Conservation (phyloP, 1,284 basidiomycete species). For the Pisolithus thermaeus region DNA sequence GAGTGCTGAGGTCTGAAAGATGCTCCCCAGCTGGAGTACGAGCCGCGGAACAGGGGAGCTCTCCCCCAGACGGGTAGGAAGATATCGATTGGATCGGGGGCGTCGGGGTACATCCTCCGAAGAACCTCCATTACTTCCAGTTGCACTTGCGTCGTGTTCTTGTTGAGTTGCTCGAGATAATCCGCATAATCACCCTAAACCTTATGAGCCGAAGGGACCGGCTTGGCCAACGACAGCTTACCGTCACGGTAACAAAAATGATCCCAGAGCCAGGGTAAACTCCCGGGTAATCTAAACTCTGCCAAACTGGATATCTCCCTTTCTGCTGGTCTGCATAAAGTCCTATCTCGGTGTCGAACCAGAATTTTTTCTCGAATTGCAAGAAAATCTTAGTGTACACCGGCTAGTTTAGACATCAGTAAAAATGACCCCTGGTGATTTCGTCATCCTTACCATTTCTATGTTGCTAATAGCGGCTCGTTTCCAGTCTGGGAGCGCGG, state of each 20-base stretch:
- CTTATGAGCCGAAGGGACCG: not conserved
- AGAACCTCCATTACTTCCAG: slow-evolving; percentile 52
- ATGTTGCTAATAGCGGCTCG: slow-evolving; percentile 60
- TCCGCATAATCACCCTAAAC: slow-evolving; percentile 50
- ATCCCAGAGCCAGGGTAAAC: slow-evolving; percentile 61
- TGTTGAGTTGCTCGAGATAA: slow-evolving; percentile 46
- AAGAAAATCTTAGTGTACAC: slow-evolving; percentile 72
- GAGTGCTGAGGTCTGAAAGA: slow-evolving; percentile 49
- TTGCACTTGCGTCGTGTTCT: slow-evolving; percentile 40
- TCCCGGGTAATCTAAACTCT: slow-evolving; percentile 53
- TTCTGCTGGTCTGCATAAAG: slow-evolving; percentile 60
- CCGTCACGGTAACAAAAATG: slow-evolving; percentile 62
- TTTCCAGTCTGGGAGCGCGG: slow-evolving; percentile 56
- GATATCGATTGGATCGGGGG: slow-evolving; percentile 52
- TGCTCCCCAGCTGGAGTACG: slow-evolving; percentile 67
- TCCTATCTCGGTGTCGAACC: slow-evolving; percentile 63
- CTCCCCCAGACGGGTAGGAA: slow-evolving; percentile 52
- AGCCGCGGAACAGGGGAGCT: slow-evolving; percentile 56
- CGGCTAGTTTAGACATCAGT: slow-evolving; percentile 26
- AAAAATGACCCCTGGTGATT: not conserved
- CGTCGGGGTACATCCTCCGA: slow-evolving; percentile 49
- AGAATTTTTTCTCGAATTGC: slow-evolving; percentile 60
- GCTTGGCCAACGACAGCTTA: slow-evolving; percentile 23
- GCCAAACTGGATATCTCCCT: slow-evolving; percentile 69
- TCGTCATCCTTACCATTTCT: slow-evolving; percentile 43